phyloP scores from a whole-genome alignment of 345 rosid species.

The Geranium rotundifolium region DNA sequence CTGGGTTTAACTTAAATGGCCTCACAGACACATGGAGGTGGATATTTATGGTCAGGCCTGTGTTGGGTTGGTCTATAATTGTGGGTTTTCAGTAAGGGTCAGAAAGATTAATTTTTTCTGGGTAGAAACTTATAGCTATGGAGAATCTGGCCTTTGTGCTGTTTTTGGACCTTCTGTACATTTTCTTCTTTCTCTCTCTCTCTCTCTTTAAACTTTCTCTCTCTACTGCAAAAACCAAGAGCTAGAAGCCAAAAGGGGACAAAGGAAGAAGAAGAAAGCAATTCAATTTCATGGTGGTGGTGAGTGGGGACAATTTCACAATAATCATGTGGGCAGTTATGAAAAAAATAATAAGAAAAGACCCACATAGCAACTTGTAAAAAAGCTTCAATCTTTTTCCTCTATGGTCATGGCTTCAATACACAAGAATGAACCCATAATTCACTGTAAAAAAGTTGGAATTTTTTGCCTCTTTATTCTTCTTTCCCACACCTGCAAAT shows the following conservation, averaged over 20 bases:
- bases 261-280: conserved; percentile 5
- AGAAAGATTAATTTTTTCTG: not conserved
- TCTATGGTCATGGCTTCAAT: no score
- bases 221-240: not conserved
- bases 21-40: conserved; percentile 1
- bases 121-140: not conserved
- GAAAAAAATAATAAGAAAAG: not conserved
- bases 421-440: no score
- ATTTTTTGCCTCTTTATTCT: no score
- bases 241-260: not conserved
- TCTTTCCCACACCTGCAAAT: no score
- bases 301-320: not conserved
- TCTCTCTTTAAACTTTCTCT: not conserved
- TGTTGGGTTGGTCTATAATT: not conserved
- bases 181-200: not conserved
- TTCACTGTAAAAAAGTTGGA: no score
- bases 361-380: not conserved
- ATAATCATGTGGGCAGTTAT: conserved; percentile 9
- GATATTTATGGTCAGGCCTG: not conserved
- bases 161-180: not conserved
- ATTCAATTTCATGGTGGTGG: not conserved
- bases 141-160: not conserved
- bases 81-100: not conserved
- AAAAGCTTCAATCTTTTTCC: not conserved
- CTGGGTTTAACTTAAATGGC: not conserved